Conservation (phyloP, 1,139 yeast species). For the Kodamaea alishanica region DNA sequence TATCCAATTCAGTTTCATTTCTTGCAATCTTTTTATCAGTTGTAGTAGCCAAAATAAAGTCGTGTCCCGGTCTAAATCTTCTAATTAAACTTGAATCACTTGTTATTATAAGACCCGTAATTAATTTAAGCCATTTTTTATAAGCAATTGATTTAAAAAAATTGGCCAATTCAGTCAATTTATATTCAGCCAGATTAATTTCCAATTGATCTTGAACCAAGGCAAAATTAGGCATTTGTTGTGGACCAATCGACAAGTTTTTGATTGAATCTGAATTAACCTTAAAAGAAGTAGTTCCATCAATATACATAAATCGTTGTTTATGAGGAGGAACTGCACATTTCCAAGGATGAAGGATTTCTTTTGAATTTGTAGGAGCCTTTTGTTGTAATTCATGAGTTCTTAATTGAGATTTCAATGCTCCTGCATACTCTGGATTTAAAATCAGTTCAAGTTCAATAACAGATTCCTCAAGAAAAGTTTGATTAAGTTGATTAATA, state of each 20-base stretch:
- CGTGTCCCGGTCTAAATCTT: conserved; percentile 92
- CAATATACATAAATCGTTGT: conserved; percentile 79
- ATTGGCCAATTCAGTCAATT: conserved; percentile 51
- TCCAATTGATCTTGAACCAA: conserved; percentile 18
- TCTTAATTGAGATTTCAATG: conserved; percentile 48
- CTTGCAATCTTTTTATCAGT: conserved; percentile 47
- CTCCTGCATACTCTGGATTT: conserved; percentile 49
- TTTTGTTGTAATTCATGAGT: conserved; percentile 49
- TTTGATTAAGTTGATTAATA: conserved; percentile 41
- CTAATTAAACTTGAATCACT: conserved; percentile 71
- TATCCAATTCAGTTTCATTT: conserved; percentile 44
- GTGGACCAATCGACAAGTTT: conserved; percentile 35
- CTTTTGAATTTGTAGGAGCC: conserved; percentile 56
- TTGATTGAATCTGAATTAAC: conserved; percentile 2
- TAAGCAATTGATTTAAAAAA: conserved; percentile 62
- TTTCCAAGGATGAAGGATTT: conserved; percentile 76
- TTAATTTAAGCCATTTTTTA: conserved; percentile 60
- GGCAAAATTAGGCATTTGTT: conserved; percentile 53
- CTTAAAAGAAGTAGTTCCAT: conserved; percentile 47
- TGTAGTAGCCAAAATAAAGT: conserved; percentile 87
- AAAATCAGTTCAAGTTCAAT: conserved; percentile 66
- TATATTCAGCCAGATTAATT: conserved; percentile 21
- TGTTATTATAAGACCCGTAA: conserved; percentile 64
- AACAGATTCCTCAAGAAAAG: conserved; percentile 65
- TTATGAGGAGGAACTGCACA: conserved; percentile 93